Evolutionary conservation across 1,284 basidiomycete species (phyloP), one percentile per base, ranked within the genome.

Genomic region (Abortiporus biennis): DNA sequence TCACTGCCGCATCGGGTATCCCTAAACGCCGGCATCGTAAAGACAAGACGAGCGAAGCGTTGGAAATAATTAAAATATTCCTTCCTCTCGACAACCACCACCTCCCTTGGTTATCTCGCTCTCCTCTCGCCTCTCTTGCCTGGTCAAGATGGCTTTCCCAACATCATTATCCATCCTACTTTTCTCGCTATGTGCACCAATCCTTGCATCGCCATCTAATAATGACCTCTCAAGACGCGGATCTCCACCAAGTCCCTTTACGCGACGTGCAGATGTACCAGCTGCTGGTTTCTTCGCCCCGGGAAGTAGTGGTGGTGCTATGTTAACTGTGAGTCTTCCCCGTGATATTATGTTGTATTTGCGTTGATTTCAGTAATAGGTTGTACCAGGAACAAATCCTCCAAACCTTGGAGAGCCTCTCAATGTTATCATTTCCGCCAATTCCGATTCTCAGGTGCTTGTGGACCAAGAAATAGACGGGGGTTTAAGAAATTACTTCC

Each of bases 331-430:
- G 41, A 42, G 70, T 52, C n/a, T n/a, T 27, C 20, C 20, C 38
- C 5, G 32, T 17, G 27, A 21, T 20, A 22, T 39, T 2, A 21
- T 3, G 27, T 4, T 16, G n/a, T 21, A 12, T 36, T 25, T 42
- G 39, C 35, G 46, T 1, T 29, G 20, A 4, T 12, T 22, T 25
- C 43, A 44, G 39, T 49, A n/a, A 46, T 44, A 81, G 78, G 56
- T 68, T 57, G 72, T 85, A 19, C 67, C 76, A 42, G 57, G 67
- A 25, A 85, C 91, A 15, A 81, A 70, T 54, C 86, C 90, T 12
- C 56, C 67, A 38, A 88, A 90, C 6, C 76, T 88, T 42, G 88
- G 90, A 31, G 94, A 97, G 65, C 94, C 93, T 2, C 65, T 97
- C 44, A 97, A 98, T 53, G 72, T 78, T 43, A 91, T 97, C 56